Base-by-base conservation (phyloP, 768 basidiomycete species). In the Psilocybe cyanescens region DNA sequence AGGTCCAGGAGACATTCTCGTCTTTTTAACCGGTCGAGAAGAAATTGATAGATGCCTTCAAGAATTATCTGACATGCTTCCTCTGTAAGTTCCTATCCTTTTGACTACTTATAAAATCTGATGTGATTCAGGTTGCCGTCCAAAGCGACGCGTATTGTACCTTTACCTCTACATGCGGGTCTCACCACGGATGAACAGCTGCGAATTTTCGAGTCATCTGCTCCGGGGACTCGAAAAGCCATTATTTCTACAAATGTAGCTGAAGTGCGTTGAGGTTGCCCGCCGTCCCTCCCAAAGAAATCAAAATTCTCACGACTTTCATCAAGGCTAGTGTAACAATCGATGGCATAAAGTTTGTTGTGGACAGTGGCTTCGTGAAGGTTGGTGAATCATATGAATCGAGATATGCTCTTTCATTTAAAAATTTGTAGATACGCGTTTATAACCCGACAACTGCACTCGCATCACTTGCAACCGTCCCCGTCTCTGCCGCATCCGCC, bases 331-430 rank as follows among this genome's bases (percentile, higher is more conserved):
- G 93, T 71, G 91, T 99, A 24, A 99, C 97, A 0, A 98, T 99
- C 59, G 94, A 98, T 45, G 95, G 96, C 3, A 89, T 99, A 62
- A 91, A 90, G 65, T 99, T 89, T 69, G 96, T 99, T 12, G 83
- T 99, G 3, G 97, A 99, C 69, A 89, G 88, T 60, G 97, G 97
- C 14, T 95, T 95, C 69, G 96, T 97, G 64, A 99, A 99, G 85
- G 95, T 94, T 66, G 19, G 61, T 61, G 11, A 19, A 29, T 35
- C 17, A 19, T 29, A 39, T 19, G 59, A 45, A n/a, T 54, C 8
- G 31, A 12, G 28, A 29, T 30, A n/a, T 28, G 3, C 28, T 14
- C 33, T 17, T 56, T 37, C 3, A 17, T 28, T 57, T 11, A 47
- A 28, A 29, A 54, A 47, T 6, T 54, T 17, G 9, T 68, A 96